A percentile compares a stretch with the other conserved stretches of the same genome.
Conservation (phyloP, 805 yeast species). For the Vanderwaltozyma yarrowii region DNA sequence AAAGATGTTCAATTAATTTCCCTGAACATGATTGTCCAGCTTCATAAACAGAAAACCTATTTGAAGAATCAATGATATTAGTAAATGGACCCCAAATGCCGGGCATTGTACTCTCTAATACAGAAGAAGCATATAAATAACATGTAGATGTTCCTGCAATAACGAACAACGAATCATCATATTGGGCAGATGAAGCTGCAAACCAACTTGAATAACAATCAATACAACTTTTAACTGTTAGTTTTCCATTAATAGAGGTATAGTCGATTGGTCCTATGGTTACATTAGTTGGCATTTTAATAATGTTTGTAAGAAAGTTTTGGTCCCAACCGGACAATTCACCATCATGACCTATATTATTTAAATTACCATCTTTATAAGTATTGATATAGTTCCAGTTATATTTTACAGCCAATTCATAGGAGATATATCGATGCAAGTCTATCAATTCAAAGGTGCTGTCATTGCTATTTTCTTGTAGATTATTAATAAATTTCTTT, state of each 20-base stretch:
- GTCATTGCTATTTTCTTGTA: constrained; percentile 8
- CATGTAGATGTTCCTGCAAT: constrained; percentile 60
- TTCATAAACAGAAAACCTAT: constrained; percentile 31
- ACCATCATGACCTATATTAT: constrained; percentile 42
- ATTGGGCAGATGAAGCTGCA: constrained; percentile 18
- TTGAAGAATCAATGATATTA: constrained; percentile 21
- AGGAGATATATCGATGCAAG: constrained; percentile 38
- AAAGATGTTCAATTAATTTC: constrained; percentile 38
- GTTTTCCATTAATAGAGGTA: neutral
- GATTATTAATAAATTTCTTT: constrained; percentile 27
- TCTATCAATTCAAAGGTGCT: constrained; percentile 34
- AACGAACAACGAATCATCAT: constrained; percentile 31
- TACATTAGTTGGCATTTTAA: constrained; percentile 20
- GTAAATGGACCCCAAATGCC: constrained; percentile 58
- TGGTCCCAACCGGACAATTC: constrained; percentile 45
- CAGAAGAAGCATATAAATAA: constrained; percentile 25
- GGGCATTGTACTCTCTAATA: constrained; percentile 19
- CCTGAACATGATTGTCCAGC: constrained; percentile 57
- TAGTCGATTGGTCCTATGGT: constrained; percentile 7
- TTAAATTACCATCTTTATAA: constrained; percentile 4
- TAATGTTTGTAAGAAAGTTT: constrained; percentile 14
- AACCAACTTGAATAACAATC: constrained; percentile 53
- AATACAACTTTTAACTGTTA: constrained; percentile 40
- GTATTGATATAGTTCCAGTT: constrained; percentile 6
- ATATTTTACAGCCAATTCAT: constrained; percentile 16